phyloP scores from a whole-genome alignment of 192 early-diverging fungal genomes.

The Paraglomus brasilianum region DNA sequence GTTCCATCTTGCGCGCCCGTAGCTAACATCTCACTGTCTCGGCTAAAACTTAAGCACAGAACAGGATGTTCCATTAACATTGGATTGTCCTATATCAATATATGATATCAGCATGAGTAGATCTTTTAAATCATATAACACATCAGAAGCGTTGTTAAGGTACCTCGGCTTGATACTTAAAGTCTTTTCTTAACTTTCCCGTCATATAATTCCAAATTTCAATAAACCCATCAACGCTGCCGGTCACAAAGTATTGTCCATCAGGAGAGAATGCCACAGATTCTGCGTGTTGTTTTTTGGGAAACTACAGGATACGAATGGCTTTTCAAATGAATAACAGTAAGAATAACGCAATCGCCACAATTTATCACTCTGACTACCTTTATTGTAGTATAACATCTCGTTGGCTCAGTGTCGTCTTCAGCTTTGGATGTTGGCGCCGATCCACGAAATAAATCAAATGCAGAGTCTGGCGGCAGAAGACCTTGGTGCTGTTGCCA shows the following conservation, averaged over 20 bases:
- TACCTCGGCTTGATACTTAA: constrained; percentile 89
- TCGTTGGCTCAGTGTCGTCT: constrained; percentile 72
- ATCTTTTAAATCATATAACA: background rate
- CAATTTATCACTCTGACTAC: constrained; percentile 34
- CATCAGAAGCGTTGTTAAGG: background rate
- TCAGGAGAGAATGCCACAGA: constrained; percentile 78
- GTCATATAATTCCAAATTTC: constrained; percentile 95
- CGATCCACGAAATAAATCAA: constrained; percentile 80
- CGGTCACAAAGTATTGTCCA: constrained; percentile 82
- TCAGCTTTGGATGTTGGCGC: constrained; percentile 59
- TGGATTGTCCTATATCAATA: constrained; percentile 64
- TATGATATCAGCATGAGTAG: constrained; percentile 8
- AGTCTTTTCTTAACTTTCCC: constrained; percentile 83
- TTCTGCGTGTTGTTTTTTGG: constrained; percentile 82
- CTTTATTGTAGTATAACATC: constrained; percentile 80
- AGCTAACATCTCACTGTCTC: constrained; percentile 77
- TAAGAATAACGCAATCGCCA: background rate
- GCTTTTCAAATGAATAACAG: background rate
- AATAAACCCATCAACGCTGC: constrained; percentile 91
- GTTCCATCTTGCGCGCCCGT: constrained; percentile 84
- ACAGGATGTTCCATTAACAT: constrained; percentile 94
- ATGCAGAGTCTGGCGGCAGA: constrained; percentile 63
- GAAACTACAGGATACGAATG: constrained; percentile 57
- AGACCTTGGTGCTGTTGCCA: constrained; percentile 85
- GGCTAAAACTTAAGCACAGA: constrained; percentile 71